phyloP scores from a whole-genome alignment of 768 basidiomycete species.

The Trametopsis cervina region DNA sequence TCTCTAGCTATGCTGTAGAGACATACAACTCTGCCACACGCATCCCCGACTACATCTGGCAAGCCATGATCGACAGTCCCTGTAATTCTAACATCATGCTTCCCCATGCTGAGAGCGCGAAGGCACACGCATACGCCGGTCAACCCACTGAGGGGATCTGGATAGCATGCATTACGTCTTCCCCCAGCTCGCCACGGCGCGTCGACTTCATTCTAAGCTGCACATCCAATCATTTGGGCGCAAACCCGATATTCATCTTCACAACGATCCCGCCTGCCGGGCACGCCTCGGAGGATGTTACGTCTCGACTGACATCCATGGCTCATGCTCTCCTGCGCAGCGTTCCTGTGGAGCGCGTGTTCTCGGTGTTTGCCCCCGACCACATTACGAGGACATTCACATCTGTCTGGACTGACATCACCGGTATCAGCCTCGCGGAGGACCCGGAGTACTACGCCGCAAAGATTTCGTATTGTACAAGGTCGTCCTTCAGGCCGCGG shows the following conservation, averaged over 20 bases:
- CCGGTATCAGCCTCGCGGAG: constrained; percentile 30
- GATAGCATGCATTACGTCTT: constrained; percentile 22
- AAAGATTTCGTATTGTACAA: constrained; percentile 49
- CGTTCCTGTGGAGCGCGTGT: constrained; percentile 39
- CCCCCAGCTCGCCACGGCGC: background rate
- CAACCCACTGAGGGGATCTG: constrained; percentile 18
- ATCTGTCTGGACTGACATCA: constrained; percentile 38
- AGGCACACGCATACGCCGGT: constrained; percentile 3
- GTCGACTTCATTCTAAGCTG: constrained; percentile 54
- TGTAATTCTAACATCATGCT: constrained; percentile 36
- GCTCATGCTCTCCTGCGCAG: constrained; percentile 30
- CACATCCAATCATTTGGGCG: constrained; percentile 46
- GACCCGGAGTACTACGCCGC: constrained; percentile 55
- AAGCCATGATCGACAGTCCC: constrained; percentile 29
- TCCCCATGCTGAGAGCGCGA: constrained; percentile 31
- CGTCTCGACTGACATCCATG: constrained; percentile 35
- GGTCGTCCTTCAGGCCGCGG: constrained; percentile 24
- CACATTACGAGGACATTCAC: constrained; percentile 40
- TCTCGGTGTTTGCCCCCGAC: constrained; percentile 59
- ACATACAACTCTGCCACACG: constrained; percentile 26
- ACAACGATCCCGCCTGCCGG: constrained; percentile 16
- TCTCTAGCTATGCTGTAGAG: constrained; percentile 3
- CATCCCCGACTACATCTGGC: constrained; percentile 32
- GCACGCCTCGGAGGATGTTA: constrained; percentile 32
- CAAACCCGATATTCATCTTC: constrained; percentile 64